Percentiles rank a stretch among this genome's conserved stretches.
Evolutionary conservation across 306 rosid species (phyloP).

Genomic region (Astragalus membranaceus): DNA sequence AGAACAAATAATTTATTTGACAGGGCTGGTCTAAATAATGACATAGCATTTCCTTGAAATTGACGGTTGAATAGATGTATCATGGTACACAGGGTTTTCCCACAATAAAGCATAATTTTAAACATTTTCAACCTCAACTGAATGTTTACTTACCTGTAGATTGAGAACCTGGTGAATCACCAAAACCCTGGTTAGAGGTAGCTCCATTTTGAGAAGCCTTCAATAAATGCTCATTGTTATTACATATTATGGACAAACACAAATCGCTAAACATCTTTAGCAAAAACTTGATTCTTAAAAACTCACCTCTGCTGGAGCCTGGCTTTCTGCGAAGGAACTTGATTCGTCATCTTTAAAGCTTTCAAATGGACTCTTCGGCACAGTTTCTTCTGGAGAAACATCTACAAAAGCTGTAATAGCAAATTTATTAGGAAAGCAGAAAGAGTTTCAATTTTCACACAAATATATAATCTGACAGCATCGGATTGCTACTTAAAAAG

Average conservation of each 20-base stretch:
- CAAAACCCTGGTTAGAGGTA: constrained; percentile 44
- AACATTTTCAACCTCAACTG: constrained; percentile 13
- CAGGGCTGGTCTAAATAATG: neutral
- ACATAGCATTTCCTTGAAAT: constrained; percentile 12
- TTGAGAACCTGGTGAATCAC: constrained; percentile 47
- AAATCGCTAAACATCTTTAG: constrained; percentile 5
- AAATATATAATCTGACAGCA: neutral
- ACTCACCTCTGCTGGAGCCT: constrained; percentile 47
- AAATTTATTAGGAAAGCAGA: constrained; percentile 5
- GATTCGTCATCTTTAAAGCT: constrained; percentile 49
- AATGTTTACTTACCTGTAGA: constrained; percentile 33
- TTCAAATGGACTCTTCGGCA: constrained; percentile 59
- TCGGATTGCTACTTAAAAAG: constrained; percentile 4
- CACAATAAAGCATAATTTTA: neutral
- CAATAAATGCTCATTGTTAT: constrained; percentile 15
- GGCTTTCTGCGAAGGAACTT: constrained; percentile 36
- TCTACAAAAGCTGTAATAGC: constrained; percentile 79
- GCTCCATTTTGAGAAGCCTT: constrained; percentile 85
- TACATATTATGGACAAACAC: constrained; percentile 10
- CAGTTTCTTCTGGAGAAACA: constrained; percentile 79
- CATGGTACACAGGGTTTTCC: neutral
- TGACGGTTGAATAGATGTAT: constrained; percentile 13
- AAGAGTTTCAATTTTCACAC: neutral
- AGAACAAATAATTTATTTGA: constrained; percentile 8
- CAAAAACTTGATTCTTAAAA: constrained; percentile 19